Evolutionary conservation across 1,284 basidiomycete species (phyloP).

Genomic region (Cutaneotrichosporon sp.): DNA sequence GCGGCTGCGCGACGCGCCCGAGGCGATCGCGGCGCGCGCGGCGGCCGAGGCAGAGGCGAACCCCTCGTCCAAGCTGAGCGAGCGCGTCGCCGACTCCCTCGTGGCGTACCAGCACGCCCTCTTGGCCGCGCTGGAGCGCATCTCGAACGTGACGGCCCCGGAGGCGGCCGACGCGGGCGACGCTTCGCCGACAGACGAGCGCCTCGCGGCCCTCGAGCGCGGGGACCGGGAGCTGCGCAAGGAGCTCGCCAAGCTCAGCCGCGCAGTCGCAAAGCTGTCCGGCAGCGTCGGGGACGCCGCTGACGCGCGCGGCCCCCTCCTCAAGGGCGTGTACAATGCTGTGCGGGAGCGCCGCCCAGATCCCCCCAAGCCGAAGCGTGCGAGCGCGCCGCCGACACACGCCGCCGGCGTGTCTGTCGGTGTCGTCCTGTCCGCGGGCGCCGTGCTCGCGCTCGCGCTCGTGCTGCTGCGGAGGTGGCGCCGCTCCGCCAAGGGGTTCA

Average conservation of each 20-base stretch:
- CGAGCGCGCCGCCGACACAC: background rate
- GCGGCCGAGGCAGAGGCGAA: constrained; percentile 20
- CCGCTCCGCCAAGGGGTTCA: background rate
- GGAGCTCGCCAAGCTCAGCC: constrained; percentile 5
- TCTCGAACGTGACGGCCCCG: background rate
- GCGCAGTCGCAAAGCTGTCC: constrained; percentile 3
- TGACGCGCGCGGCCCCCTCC: constrained; percentile 13
- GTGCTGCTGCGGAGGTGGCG: constrained; percentile 5
- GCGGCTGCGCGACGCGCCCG: constrained; percentile 49
- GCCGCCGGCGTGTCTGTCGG: background rate
- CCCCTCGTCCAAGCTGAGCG: constrained; percentile 30
- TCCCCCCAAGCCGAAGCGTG: background rate
- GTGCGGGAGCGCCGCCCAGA: background rate
- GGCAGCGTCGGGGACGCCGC: constrained; percentile 6
- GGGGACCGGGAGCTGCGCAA: background rate
- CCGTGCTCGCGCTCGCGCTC: constrained; percentile 9
- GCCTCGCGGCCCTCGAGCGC: constrained; percentile 6
- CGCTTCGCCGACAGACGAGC: background rate
- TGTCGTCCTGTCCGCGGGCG: background rate
- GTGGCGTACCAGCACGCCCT: constrained; percentile 51
- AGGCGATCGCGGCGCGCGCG: constrained; percentile 38
- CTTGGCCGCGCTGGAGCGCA: constrained; percentile 28
- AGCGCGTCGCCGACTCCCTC: constrained; percentile 47
- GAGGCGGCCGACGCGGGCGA: background rate
- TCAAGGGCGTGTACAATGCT: constrained; percentile 8